A percentile compares a stretch with the other conserved stretches of the same genome.
Evolutionary conservation across 1,284 basidiomycete genomes (phyloP).

Genomic region (Rhodotorula sp.): DNA sequence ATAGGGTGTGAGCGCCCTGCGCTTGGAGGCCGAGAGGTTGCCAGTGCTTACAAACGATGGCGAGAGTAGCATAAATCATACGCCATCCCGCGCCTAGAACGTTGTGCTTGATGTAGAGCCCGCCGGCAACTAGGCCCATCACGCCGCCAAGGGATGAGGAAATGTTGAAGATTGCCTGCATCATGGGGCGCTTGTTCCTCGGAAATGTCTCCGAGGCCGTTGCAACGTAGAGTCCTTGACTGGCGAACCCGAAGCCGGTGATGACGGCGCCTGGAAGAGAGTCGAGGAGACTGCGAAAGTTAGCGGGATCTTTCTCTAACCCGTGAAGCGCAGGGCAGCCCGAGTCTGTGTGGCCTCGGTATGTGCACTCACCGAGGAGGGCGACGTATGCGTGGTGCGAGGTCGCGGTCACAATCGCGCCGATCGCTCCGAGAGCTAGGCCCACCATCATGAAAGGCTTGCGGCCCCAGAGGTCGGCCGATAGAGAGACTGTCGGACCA

Average conservation of each 20-base stretch:
- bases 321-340: no score
- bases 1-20: no score
- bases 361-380: not conserved
- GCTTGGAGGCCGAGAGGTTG: not conserved
- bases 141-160: not conserved
- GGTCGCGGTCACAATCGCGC: constrained; percentile 1
- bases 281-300: no score
- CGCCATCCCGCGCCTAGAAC: constrained; percentile 5
- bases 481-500: constrained; percentile 1
- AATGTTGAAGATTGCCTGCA: constrained; percentile 4
- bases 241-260: not conserved
- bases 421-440: not conserved
- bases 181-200: not conserved
- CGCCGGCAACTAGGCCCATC: not conserved
- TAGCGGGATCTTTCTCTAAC: no score
- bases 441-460: constrained; percentile 5
- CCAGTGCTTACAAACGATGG: not conserved
- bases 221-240: not conserved
- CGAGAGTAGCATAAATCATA: constrained; percentile 5
- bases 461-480: constrained; percentile 3
- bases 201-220: not conserved
- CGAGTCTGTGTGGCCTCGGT: not conserved
- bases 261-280: not conserved
- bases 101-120: constrained; percentile 3
- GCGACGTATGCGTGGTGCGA: constrained; percentile 1